Base-by-base conservation (phyloP, 108 stramenopile genomes). In the Chaetoceros muelleri region DNA sequence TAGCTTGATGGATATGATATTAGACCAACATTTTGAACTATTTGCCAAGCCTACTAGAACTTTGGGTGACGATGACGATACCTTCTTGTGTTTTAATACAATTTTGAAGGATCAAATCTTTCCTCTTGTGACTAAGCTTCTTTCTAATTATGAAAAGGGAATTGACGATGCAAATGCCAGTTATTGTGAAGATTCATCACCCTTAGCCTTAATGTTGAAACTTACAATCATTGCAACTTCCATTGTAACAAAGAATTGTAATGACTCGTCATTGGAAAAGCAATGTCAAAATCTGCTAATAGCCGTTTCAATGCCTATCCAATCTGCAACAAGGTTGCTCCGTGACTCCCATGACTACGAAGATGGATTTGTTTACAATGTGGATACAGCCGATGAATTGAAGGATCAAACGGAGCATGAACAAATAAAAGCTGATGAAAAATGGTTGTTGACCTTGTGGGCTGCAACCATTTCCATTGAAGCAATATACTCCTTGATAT, bases 271-370 rank as follows among this genome's bases (percentile, higher is more conserved):
- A 24, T 3, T 25, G 17, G 2, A 18, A 24, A 30, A 24, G 18
- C 2, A 26, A 52, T 76, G 74, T 54, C 49, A 62, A 49, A 72
- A 76, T 50, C 57, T 77, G 31, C 25, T 81, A 17, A 44, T 40
- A 21, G 30, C 26, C 18, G 18, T 78, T 18, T 20, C 73, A 10
- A 50, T 73, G 23, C 71, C 75, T 24, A 80, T 87, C 26, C 44
- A 66, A 2, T 53, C 44, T 2, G 84, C 85, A 25, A 87, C 80
- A n/a, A 83, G 87, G 20, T 70, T 77, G n/a, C 77, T 78, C 44
- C 81, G 85, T 24, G 71, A 81, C 22, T 80, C 84, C 23, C 73
- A 76, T 48, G 87, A 82, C 31, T 91, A 87, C 71, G 90, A 91
- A 72, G 86, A 81, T 64, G 79, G 79, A n/a, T 81, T 60, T 27